Base-by-base conservation (phyloP, 306 rosid genomes). In the Prunus padus region DNA sequence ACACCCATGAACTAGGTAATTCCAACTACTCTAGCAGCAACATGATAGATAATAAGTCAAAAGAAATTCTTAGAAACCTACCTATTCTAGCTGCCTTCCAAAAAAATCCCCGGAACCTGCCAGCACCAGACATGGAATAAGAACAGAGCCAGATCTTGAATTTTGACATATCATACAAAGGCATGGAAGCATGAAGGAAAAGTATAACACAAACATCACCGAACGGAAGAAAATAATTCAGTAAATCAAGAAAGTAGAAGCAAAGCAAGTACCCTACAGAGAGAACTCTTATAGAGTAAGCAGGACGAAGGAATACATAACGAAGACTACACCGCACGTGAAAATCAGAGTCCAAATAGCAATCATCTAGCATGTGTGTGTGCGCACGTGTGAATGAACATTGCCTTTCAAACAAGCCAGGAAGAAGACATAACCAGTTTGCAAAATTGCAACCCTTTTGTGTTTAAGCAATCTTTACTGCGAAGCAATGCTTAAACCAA, bases 41-140 rank as follows among this genome's bases (percentile, higher is more conserved):
- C 26, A 16, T 5, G 2, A 42, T 18, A 15, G 18, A 42, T 23
- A 16, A 15, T 3, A 1, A 11, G 44, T 56, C 40, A 40, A 72
- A 40, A 16, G 55, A 72, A 72, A 25, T 55, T 42, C 51, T 26
- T 3, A 30, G 6, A 18, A 49, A 33, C 81, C 3, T 31, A 81
- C 84, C 84, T 76, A 81, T 81, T 81, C 84, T 76, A 9, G 84
- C 84, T 3, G 84, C 84, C 71, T 81, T 81, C 84, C 84, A 81
- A 23, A 81, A 81, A 31, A 81, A 76, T 26, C 84, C 84, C 3
- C 84, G 81, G 33, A 81, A 81, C 31, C 84, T 81, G 84, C 76
- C 65, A 76, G 52, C 47, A 65, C 6, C 20, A 75, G 30, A 72
- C 40, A 69, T 25, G 46, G 11, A 22, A 19, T 81, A n/a, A 76